Evolutionary conservation across 352 stramenopile species (phyloP), one percentile per base, ranked within the genome.

Genomic region (Phytophthora agathidicida): DNA sequence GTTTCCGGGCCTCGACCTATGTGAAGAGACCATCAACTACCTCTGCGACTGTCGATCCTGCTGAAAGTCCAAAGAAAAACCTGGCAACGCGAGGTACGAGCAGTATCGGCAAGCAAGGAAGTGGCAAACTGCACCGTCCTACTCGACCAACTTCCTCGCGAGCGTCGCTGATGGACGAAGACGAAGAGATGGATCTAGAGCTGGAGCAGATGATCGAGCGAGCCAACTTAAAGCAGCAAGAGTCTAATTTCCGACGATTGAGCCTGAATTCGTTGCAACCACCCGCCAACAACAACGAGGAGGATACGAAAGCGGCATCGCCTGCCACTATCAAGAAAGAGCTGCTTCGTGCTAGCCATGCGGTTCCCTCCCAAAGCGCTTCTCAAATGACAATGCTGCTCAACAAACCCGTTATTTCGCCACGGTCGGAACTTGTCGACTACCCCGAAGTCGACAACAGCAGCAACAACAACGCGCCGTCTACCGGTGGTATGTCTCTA

Each of bases 171-270:
- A 53, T 68, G 20, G 60, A 63, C 8, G 68, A 82, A n/a, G 63
- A 83, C 13, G 77, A 81, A 51, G 79, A 85, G 17, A 91, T 89
- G 82, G 79, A 91, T 28, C 60, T 78, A 30, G 79, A 91, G 39
- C 64, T 91, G 3, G 82, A 91, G 32, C 47, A 77, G 17, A 89
- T 89, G 77, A 91, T 91, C 32, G 79, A 91, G 9, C 53, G 43
- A 30, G 73, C 37, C 5, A 76, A 71, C 13, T 7, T 46, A 2
- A 68, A 77, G 27, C 65, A 80, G 39, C 63, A 68, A 38, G 54
- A 80, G 39, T 44, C 41, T 13, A 54, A 61, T 9, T 62, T 63
- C 50, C 47, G 47, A 10, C 49, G 59, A 30, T 44, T 66, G 44
- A 17, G 53, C 4, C 19, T 37, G 0, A 44, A 35, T 23, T 26